Percentiles rank a stretch among this genome's conserved stretches.
These are phyloP conservation scores for Brettanomyces custersianus DNA, from an alignment of 805 yeast species.

Conservation along the genomic window DNA sequence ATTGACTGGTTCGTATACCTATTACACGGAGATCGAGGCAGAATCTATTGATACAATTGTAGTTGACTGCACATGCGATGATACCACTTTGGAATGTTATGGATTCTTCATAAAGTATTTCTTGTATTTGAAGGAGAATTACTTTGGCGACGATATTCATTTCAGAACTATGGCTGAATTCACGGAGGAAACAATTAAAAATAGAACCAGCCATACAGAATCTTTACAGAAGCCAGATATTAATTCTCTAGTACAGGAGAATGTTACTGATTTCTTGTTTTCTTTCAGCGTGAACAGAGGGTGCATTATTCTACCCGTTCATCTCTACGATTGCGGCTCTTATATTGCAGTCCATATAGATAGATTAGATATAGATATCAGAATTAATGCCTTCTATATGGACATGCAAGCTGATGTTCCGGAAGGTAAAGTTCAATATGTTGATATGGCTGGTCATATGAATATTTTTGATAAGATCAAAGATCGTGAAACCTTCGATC, in stretches of 20 bases:
- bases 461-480: conserved; percentile 17
- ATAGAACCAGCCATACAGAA: not conserved
- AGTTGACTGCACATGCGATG: conserved; percentile 55
- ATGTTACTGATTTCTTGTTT: conserved; percentile 72
- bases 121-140: conserved; percentile 72
- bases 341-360: conserved; percentile 58
- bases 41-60: conserved; percentile 63
- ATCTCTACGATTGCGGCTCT: conserved; percentile 51
- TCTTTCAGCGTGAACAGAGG: conserved; percentile 66
- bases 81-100: conserved; percentile 61
- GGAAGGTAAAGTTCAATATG: conserved; percentile 36
- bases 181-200: conserved; percentile 21
- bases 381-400: conserved; percentile 90
- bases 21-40: conserved; percentile 47
- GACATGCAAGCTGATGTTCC: conserved; percentile 72
- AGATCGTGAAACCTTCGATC: conserved; percentile 12
- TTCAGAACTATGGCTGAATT: conserved; percentile 86
- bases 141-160: conserved; percentile 79
- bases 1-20: conserved; percentile 59
- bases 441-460: conserved; percentile 4
- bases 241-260: conserved; percentile 27
- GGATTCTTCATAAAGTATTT: conserved; percentile 75
- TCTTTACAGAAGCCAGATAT: not conserved
- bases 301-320: conserved; percentile 61
- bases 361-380: conserved; percentile 63